Evolutionary conservation across 2,329 filamentous ascomycete genomes (phyloP).

Genomic region (Hyphodiscus sp.): DNA sequence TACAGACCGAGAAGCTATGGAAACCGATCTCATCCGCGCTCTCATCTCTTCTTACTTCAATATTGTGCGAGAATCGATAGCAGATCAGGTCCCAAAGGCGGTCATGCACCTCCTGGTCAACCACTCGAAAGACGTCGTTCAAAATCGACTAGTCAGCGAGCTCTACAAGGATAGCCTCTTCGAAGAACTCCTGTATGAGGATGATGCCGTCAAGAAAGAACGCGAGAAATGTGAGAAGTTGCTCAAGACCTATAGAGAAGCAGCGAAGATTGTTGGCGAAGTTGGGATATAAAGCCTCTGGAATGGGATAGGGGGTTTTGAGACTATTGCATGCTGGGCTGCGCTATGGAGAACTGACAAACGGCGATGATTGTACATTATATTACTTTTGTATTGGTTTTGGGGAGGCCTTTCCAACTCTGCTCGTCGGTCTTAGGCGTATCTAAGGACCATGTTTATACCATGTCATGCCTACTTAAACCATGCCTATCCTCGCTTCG

Average conservation of each 20-base stretch:
- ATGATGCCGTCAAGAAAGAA: constrained; percentile 95
- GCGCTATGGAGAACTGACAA: constrained; percentile 12
- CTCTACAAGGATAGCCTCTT: constrained; percentile 90
- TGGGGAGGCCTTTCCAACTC: constrained; percentile 12
- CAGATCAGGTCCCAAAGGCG: constrained; percentile 96
- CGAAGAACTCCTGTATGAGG: constrained; percentile 90
- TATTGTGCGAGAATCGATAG: constrained; percentile 97
- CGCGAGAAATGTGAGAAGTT: constrained; percentile 98
- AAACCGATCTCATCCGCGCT: constrained; percentile 93
- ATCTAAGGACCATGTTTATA: constrained; percentile 13
- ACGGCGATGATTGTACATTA: constrained; percentile 20
- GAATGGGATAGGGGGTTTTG: constrained; percentile 6
- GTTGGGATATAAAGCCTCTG: constrained; percentile 56
- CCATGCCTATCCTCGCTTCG: neutral
- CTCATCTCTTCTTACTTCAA: constrained; percentile 99
- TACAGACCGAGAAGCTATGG: constrained; percentile 92
- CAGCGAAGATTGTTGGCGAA: constrained; percentile 96
- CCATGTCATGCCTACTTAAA: neutral
- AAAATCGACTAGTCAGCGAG: constrained; percentile 92
- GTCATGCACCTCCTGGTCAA: constrained; percentile 99
- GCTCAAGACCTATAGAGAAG: constrained; percentile 91
- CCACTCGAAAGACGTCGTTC: constrained; percentile 95
- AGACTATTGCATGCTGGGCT: constrained; percentile 14
- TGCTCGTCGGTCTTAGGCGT: constrained; percentile 8
- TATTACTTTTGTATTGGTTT: constrained; percentile 16